These are phyloP conservation scores for Monilinia fructicola DNA, from an alignment of 2,329 filamentous ascomycete species.

Conservation along the genomic window DNA sequence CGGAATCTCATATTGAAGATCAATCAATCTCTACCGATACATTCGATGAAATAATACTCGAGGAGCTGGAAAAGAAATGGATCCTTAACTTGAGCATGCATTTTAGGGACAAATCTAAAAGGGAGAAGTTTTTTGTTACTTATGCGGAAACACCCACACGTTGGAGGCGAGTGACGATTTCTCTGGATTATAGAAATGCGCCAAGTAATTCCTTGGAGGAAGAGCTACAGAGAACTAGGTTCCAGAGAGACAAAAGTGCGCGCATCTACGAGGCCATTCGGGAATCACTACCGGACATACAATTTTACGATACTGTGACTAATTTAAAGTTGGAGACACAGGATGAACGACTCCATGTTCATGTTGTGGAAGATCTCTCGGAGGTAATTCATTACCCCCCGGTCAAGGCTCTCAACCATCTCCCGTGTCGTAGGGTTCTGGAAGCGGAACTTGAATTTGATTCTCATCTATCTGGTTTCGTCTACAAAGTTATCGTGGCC, in stretches of 20 bases:
- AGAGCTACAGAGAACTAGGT: slow-evolving; percentile 74
- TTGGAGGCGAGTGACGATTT: slow-evolving; percentile 89
- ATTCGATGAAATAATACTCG: slow-evolving; percentile 66
- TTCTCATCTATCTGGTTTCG: slow-evolving; percentile 92
- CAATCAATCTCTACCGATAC: slow-evolving; percentile 38
- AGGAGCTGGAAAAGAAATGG: slow-evolving; percentile 86
- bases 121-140: slow-evolving; percentile 98
- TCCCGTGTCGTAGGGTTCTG: slow-evolving; percentile 62
- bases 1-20: slow-evolving; percentile 33
- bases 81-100: slow-evolving; percentile 98
- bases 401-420: slow-evolving; percentile 69
- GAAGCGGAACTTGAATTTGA: slow-evolving; percentile 82
- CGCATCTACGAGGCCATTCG: slow-evolving; percentile 94
- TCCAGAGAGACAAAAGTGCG: slow-evolving; percentile 87
- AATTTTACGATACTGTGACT: slow-evolving; percentile 94
- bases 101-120: slow-evolving; percentile 86
- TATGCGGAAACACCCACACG: slow-evolving; percentile 76
- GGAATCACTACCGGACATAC: slow-evolving; percentile 86
- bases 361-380: slow-evolving; percentile 88
- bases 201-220: slow-evolving; percentile 79
- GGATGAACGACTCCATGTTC: slow-evolving; percentile 85
- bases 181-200: slow-evolving; percentile 84
- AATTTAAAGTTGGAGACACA: slow-evolving; percentile 91
- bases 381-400: slow-evolving; percentile 89
- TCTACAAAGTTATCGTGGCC: slow-evolving; percentile 82